A percentile compares a stretch with the other conserved stretches of the same genome.
These are phyloP conservation scores for Pseudozyma sp. DNA, from an alignment of 1,284 basidiomycete genomes.

Conservation along the genomic window DNA sequence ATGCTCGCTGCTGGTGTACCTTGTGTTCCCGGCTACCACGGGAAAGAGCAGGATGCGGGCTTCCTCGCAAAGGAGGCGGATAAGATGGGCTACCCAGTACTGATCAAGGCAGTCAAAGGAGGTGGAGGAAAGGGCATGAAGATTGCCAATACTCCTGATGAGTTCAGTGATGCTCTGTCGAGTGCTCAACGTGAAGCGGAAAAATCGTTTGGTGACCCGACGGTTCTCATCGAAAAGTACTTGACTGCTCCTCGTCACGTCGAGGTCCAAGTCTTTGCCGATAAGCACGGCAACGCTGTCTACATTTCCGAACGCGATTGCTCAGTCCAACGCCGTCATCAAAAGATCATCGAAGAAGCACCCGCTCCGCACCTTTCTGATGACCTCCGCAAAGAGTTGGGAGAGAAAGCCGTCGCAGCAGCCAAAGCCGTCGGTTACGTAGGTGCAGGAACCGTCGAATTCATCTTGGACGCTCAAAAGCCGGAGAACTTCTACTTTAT, in stretches of 20 bases:
- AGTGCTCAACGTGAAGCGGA: conserved; percentile 82
- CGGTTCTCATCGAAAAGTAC: conserved; percentile 66
- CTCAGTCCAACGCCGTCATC: conserved; percentile 90
- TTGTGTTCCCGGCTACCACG: conserved; percentile 92
- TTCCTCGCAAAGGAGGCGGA: conserved; percentile 77
- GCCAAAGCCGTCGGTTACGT: conserved; percentile 89
- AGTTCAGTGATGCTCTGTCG: conserved; percentile 81
- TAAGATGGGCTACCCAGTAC: conserved; percentile 69
- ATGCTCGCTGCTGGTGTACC: conserved; percentile 91
- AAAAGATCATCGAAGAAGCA: conserved; percentile 95
- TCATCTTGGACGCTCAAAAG: conserved; percentile 31
- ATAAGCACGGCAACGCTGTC: conserved; percentile 77
- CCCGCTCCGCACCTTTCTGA: conserved; percentile 87
- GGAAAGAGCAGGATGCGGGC: conserved; percentile 77
- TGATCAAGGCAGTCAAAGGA: conserved; percentile 70
- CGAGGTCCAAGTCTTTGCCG: conserved; percentile 78
- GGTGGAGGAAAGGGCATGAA: conserved; percentile 71
- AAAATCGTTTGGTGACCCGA: conserved; percentile 72
- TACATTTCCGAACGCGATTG: conserved; percentile 94
- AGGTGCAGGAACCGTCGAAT: conserved; percentile 90
- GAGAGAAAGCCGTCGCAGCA: conserved; percentile 88
- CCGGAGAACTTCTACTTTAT: conserved; percentile 60
- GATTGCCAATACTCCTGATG: conserved; percentile 72
- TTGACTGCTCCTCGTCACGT: conserved; percentile 70
- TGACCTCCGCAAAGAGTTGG: conserved; percentile 81